Conservation (phyloP, 164 flowering plant genomes). For the Pachysandra terminalis region DNA sequence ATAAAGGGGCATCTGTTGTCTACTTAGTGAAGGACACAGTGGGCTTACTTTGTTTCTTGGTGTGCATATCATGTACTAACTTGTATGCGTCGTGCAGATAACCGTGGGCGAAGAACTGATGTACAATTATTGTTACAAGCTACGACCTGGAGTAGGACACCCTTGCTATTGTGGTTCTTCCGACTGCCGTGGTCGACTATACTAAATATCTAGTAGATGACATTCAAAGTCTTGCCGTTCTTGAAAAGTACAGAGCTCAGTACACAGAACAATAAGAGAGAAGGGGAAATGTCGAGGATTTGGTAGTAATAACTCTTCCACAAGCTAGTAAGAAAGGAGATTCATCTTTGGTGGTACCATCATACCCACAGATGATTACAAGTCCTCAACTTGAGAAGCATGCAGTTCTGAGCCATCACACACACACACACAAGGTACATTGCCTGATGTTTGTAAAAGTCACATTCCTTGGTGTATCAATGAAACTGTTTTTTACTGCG, state of each 20-base stretch:
- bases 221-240: not conserved
- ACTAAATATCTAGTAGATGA: constrained; percentile 18
- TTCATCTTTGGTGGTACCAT: too few species aligned
- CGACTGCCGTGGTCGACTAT: constrained; percentile 65
- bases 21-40: not conserved
- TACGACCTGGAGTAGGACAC: constrained; percentile 47
- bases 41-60: not conserved
- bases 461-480: too few species aligned
- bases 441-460: too few species aligned
- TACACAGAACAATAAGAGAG: not conserved
- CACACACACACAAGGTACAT: too few species aligned
- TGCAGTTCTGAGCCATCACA: too few species aligned
- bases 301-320: too few species aligned
- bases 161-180: constrained; percentile 72
- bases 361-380: too few species aligned
- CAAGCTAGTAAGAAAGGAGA: too few species aligned
- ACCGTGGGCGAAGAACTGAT: constrained; percentile 77
- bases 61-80: not conserved
- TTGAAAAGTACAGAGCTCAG: not conserved
- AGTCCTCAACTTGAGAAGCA: too few species aligned
- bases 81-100: constrained; percentile 49
- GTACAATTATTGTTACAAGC: constrained; percentile 47
- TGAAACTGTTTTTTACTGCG: too few species aligned
- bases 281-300: not conserved
- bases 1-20: too few species aligned